A percentile compares a stretch with the other conserved stretches of the same genome.
These are phyloP conservation scores for Kurtzmaniella quercitrusa DNA, from an alignment of 1,139 yeast species.

Conservation along the genomic window DNA sequence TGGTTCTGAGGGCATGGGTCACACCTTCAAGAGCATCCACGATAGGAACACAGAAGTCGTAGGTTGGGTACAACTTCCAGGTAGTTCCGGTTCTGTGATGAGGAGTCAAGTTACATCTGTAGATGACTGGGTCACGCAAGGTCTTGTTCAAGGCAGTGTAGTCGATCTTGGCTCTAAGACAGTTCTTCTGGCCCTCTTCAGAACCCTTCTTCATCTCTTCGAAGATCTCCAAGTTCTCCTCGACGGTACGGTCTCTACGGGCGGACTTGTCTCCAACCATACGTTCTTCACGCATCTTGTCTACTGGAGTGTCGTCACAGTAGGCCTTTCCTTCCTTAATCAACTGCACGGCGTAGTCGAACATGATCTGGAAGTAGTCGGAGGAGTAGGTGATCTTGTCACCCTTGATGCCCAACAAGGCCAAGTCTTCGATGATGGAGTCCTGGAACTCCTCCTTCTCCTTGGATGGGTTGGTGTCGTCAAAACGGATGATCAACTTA, in stretches of 20 bases:
- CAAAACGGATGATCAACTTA: constrained; percentile 90
- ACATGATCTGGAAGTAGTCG: constrained; percentile 88
- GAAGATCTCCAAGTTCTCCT: constrained; percentile 82
- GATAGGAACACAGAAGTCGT: constrained; percentile 96
- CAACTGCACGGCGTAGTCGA: constrained; percentile 74
- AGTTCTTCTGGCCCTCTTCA: constrained; percentile 81
- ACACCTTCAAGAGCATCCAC: constrained; percentile 95
- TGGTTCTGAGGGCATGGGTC: constrained; percentile 94
- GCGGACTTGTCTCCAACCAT: constrained; percentile 91
- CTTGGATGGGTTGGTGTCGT: constrained; percentile 94
- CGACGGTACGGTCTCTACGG: constrained; percentile 86
- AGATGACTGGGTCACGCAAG: constrained; percentile 93
- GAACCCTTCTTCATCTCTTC: constrained; percentile 92
- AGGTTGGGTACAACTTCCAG: constrained; percentile 97
- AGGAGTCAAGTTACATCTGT: constrained; percentile 93
- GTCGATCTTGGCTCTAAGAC: constrained; percentile 94
- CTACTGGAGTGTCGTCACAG: constrained; percentile 93
- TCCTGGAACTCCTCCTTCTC: constrained; percentile 92
- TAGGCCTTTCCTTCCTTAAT: constrained; percentile 95
- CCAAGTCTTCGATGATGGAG: constrained; percentile 85
- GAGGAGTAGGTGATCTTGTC: constrained; percentile 85
- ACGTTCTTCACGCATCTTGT: constrained; percentile 95
- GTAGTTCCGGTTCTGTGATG: constrained; percentile 90
- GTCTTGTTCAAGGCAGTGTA: constrained; percentile 88
- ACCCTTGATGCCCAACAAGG: constrained; percentile 85